phyloP scores from a whole-genome alignment of 257 asterid species.

The Ilex asprella region DNA sequence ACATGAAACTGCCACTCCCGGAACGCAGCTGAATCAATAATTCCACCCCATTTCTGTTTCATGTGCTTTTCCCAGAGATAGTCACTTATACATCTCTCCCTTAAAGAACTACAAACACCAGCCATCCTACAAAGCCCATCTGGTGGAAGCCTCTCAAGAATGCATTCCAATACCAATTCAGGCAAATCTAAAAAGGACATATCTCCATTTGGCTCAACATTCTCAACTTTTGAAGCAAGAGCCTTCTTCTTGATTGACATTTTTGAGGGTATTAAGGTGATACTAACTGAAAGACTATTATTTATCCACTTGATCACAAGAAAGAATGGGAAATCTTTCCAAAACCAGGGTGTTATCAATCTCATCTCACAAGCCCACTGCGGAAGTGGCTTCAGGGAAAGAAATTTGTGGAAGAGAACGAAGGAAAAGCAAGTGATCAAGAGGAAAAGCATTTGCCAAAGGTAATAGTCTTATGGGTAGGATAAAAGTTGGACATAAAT shows the following conservation, averaged over 20 bases:
- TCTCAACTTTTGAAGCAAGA: conserved; percentile 20
- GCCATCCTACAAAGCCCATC: conserved; percentile 69
- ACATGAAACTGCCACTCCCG: conserved; percentile 48
- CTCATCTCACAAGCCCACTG: conserved; percentile 63
- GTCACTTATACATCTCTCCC: conserved; percentile 54
- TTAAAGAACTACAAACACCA: conserved; percentile 45
- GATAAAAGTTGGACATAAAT: conserved; percentile 25
- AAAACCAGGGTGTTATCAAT: conserved; percentile 43
- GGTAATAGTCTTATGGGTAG: conserved; percentile 5
- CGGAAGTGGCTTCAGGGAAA: conserved; percentile 54
- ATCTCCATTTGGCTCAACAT: conserved; percentile 18
- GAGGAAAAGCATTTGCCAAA: conserved; percentile 55
- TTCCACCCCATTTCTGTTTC: conserved; percentile 60
- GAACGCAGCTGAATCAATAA: conserved; percentile 48
- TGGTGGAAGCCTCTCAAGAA: conserved; percentile 75
- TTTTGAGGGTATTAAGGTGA: conserved; percentile 13
- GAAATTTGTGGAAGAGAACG: conserved; percentile 52
- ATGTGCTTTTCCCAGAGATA: conserved; percentile 63
- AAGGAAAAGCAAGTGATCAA: conserved; percentile 56
- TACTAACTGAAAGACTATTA: conserved; percentile 17
- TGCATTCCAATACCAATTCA: conserved; percentile 68
- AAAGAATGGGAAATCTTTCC: conserved; percentile 38
- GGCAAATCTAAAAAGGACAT: conserved; percentile 65
- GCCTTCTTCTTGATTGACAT: conserved; percentile 33
- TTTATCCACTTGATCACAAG: conserved; percentile 26